Conservation (phyloP, 2,329 filamentous ascomycete genomes). For the Zasmidium angulare region DNA sequence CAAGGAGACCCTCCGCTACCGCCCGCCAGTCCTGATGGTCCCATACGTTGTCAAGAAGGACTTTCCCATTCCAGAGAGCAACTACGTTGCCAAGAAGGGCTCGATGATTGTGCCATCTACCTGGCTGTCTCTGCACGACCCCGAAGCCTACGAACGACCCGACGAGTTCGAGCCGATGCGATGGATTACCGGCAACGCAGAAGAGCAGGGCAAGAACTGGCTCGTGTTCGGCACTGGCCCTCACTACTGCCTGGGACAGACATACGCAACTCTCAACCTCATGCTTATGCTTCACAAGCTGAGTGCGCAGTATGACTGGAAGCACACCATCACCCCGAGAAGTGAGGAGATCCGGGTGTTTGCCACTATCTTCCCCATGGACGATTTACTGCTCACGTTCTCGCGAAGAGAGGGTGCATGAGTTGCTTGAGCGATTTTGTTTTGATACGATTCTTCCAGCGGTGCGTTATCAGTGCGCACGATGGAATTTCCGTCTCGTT, state of each 20-base stretch:
- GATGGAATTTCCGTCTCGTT: background rate
- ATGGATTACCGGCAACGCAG: slow-evolving; percentile 86
- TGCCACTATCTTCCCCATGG: slow-evolving; percentile 96
- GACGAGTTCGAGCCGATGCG: slow-evolving; percentile 84
- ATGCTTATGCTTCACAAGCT: slow-evolving; percentile 57
- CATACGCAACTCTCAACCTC: slow-evolving; percentile 85
- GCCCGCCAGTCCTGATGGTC: slow-evolving; percentile 95
- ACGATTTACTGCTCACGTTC: slow-evolving; percentile 30
- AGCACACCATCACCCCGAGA: slow-evolving; percentile 75
- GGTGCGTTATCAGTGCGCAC: background rate
- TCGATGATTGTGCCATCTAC: slow-evolving; percentile 93
- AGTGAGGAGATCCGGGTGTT: slow-evolving; percentile 98
- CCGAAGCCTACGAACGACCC: slow-evolving; percentile 86
- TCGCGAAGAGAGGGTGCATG: slow-evolving; percentile 12
- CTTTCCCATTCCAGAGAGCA: slow-evolving; percentile 78
- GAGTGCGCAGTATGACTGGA: slow-evolving; percentile 63
- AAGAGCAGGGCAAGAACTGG: slow-evolving; percentile 92
- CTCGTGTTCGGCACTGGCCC: slow-evolving; percentile 93
- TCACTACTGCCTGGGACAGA: slow-evolving; percentile 94
- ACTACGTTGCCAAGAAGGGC: slow-evolving; percentile 90
- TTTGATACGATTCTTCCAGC: background rate
- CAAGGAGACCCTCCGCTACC: slow-evolving; percentile 87
- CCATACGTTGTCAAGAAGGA: slow-evolving; percentile 93
- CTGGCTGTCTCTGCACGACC: slow-evolving; percentile 87
- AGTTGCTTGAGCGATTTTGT: background rate